Evolutionary conservation across 306 rosid species (phyloP).

Genomic region (Morella rubra): DNA sequence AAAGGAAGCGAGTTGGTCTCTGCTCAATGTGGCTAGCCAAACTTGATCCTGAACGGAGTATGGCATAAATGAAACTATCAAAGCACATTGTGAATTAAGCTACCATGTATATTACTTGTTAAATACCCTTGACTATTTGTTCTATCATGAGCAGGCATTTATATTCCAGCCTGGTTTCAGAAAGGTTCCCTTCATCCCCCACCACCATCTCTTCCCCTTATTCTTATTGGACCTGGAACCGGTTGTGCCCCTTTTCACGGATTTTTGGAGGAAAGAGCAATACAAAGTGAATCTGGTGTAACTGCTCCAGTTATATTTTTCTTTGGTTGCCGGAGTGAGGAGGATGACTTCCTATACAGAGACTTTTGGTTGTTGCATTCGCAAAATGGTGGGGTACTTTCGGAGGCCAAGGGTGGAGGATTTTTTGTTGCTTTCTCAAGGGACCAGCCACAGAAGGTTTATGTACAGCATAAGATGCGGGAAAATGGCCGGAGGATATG

Average conservation of each 20-base stretch:
- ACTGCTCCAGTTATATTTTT: conserved; percentile 79
- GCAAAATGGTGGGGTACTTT: conserved; percentile 59
- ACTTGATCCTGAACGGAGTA: conserved; percentile 67
- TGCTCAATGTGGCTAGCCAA: conserved; percentile 89
- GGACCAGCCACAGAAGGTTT: conserved; percentile 58
- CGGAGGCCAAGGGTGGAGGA: conserved; percentile 80
- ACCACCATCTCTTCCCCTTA: conserved; percentile 70
- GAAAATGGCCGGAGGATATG: conserved; percentile 68
- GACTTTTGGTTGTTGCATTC: conserved; percentile 76
- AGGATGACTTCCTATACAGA: conserved; percentile 66
- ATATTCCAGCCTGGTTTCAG: conserved; percentile 71
- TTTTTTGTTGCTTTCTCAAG: conserved; percentile 86
- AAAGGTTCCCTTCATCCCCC: conserved; percentile 85
- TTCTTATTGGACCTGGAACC: conserved; percentile 91
- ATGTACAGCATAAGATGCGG: conserved; percentile 83
- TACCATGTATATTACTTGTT: neutral
- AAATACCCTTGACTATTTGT: conserved; percentile 18
- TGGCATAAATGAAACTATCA: conserved; percentile 6
- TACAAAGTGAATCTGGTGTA: conserved; percentile 44
- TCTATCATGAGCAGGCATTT: conserved; percentile 43
- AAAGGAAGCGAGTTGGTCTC: conserved; percentile 69
- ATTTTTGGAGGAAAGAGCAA: conserved; percentile 79
- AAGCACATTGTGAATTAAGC: neutral
- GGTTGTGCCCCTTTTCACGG: conserved; percentile 95
- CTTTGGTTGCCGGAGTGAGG: conserved; percentile 79